Percentiles rank a stretch among this genome's conserved stretches.
These are phyloP conservation scores for Chrysosporium queenslandicum DNA, from an alignment of 2,329 filamentous ascomycete species.

Conservation along the genomic window DNA sequence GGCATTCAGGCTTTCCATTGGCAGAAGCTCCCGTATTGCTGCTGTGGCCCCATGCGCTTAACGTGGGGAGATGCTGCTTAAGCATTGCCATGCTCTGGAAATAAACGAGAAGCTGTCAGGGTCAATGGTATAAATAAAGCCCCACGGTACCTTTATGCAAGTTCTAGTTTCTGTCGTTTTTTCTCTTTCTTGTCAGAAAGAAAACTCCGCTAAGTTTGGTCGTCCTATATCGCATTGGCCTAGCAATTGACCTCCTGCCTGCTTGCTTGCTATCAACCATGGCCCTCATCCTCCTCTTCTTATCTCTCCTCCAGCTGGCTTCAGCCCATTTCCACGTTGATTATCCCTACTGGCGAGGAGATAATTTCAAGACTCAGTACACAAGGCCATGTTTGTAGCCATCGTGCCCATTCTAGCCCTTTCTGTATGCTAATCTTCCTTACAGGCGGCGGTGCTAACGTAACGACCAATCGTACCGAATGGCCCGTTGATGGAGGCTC, in stretches of 20 bases:
- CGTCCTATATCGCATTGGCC: background rate
- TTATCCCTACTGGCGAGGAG: slow-evolving; percentile 33
- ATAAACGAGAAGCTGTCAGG: background rate
- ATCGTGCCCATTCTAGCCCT: background rate
- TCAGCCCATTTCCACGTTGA: slow-evolving; percentile 22
- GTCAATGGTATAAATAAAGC: background rate
- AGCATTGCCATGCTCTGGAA: background rate
- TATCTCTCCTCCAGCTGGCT: slow-evolving; percentile 18
- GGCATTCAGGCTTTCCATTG: background rate
- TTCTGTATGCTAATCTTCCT: background rate
- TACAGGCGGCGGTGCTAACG: slow-evolving; percentile 33
- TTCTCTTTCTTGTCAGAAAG: too few species aligned
- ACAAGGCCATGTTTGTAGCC: slow-evolving; percentile 31
- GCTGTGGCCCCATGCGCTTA: background rate
- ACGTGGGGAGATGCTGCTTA: background rate
- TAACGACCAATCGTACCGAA: slow-evolving; percentile 37
- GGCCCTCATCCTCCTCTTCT: slow-evolving; percentile 26
- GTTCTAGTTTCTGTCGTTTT: too few species aligned
- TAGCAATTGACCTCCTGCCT: background rate
- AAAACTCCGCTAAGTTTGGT: too few species aligned
- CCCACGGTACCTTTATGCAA: background rate
- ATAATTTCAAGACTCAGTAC: slow-evolving; percentile 37
- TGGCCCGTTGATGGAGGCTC: slow-evolving; percentile 40
- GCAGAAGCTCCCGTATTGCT: background rate
- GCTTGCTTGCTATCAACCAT: slow-evolving; percentile 8